Evolutionary conservation across 2,329 filamentous ascomycete species (phyloP).

Genomic region (Byssochlamys sp.): DNA sequence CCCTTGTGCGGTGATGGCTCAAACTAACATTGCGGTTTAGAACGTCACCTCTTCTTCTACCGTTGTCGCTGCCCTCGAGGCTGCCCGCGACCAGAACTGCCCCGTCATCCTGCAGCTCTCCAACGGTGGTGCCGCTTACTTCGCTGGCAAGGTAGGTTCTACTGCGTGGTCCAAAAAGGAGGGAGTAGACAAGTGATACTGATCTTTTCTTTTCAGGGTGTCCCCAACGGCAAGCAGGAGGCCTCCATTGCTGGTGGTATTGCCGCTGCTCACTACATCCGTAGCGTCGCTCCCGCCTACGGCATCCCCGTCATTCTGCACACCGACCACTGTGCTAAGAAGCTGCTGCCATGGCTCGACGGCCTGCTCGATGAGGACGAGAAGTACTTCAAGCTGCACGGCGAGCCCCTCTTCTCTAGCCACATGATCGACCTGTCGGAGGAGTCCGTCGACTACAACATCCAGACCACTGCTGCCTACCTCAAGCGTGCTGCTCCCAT

Average conservation of each 20-base stretch:
- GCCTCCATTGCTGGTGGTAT: constrained; percentile 82
- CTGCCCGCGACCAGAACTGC: constrained; percentile 80
- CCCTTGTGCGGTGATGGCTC: background rate
- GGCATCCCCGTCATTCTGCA: constrained; percentile 85
- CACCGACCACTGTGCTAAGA: constrained; percentile 99
- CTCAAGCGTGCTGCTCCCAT: constrained; percentile 87
- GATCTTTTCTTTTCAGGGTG: constrained; percentile 43
- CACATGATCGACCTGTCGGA: constrained; percentile 99
- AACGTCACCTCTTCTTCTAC: constrained; percentile 92
- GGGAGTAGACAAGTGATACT: background rate
- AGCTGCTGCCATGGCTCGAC: constrained; percentile 95
- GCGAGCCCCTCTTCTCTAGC: constrained; percentile 84
- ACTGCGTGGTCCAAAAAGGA: too few relatives aligned
- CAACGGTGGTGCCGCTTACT: constrained; percentile 88
- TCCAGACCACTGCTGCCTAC: constrained; percentile 84
- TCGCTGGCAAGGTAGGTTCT: constrained; percentile 64
- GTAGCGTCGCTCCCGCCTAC: constrained; percentile 75
- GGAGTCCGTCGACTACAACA: constrained; percentile 82
- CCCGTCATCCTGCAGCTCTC: constrained; percentile 90
- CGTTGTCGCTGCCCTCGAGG: constrained; percentile 79
- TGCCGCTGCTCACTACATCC: constrained; percentile 88
- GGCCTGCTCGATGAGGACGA: constrained; percentile 93
- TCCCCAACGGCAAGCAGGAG: constrained; percentile 71
- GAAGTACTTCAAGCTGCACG: constrained; percentile 84
- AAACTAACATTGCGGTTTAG: constrained; percentile 20